phyloP scores from a whole-genome alignment of 495 filamentous ascomycete genomes.

The Glutinoglossum americanum region DNA sequence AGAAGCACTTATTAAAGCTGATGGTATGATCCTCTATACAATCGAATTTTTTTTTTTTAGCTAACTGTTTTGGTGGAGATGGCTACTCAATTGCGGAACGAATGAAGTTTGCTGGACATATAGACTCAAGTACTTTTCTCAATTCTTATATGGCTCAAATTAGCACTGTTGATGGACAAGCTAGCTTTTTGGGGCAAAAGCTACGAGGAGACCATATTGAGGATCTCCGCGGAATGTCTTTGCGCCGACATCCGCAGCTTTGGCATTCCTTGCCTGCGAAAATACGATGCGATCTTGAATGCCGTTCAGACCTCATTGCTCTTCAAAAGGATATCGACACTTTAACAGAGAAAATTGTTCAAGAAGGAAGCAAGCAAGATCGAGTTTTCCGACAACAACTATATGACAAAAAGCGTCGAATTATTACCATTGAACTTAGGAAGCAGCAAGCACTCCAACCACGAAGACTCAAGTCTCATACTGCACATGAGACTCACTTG shows the following conservation, averaged over 20 bases:
- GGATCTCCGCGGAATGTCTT: slow-evolving; percentile 5
- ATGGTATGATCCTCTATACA: not conserved
- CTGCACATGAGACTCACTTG: not conserved
- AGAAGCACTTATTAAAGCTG: not conserved
- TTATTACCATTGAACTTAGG: not conserved
- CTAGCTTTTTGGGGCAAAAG: slow-evolving; percentile 8
- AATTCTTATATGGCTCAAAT: not conserved
- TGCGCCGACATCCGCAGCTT: slow-evolving; percentile 6
- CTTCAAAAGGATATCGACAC: not conserved
- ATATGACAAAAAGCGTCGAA: not conserved
- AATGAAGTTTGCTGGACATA: slow-evolving; percentile 1
- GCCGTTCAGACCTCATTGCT: not conserved
- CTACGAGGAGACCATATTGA: slow-evolving; percentile 6
- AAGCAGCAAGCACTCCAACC: not conserved
- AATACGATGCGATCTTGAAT: not conserved
- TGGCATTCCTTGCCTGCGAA: slow-evolving; percentile 2
- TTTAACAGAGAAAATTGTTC: not conserved
- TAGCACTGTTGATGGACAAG: slow-evolving; percentile 3
- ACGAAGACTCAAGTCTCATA: not conserved
- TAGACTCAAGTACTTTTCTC: not conserved
- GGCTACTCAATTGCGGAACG: not conserved
- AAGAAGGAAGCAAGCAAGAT: not conserved
- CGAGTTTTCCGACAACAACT: not conserved
- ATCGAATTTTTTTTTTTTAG: not conserved
- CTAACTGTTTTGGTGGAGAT: not conserved